These are phyloP conservation scores for Aureobasidium sp. DNA, from an alignment of 2,329 filamentous ascomycete genomes.

Conservation along the genomic window DNA sequence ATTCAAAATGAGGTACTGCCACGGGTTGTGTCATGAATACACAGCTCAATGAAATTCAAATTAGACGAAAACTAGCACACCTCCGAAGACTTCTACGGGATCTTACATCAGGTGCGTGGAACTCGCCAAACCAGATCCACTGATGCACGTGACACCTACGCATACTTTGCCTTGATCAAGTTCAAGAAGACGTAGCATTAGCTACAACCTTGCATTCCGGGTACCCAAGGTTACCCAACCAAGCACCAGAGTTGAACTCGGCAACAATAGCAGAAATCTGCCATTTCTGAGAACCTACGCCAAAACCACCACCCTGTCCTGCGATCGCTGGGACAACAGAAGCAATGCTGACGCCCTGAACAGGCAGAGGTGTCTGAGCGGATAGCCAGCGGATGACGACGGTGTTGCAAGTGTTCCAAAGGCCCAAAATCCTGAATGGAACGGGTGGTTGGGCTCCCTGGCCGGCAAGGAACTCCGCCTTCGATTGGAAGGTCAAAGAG, in stretches of 20 bases:
- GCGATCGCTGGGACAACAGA: background rate
- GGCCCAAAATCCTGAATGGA: slow-evolving; percentile 25
- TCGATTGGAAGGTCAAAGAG: slow-evolving; percentile 22
- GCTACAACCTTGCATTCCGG: background rate
- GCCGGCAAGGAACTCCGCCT: slow-evolving; percentile 23
- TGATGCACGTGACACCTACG: too few relatives aligned
- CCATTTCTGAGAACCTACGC: slow-evolving; percentile 18
- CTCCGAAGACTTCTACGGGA: too few relatives aligned
- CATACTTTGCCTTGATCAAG: too few relatives aligned
- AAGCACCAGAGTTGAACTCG: slow-evolving; percentile 30
- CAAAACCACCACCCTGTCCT: slow-evolving; percentile 7
- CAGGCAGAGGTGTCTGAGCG: slow-evolving; percentile 22
- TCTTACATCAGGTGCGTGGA: too few relatives aligned
- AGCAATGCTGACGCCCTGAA: slow-evolving; percentile 19
- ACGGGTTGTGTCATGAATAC: too few relatives aligned
- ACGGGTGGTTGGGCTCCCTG: slow-evolving; percentile 27
- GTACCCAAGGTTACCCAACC: slow-evolving; percentile 20
- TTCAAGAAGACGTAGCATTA: background rate
- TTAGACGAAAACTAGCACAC: too few relatives aligned
- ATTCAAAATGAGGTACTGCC: too few relatives aligned
- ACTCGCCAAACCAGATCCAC: too few relatives aligned
- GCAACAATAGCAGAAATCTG: slow-evolving; percentile 29
- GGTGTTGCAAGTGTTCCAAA: slow-evolving; percentile 25
- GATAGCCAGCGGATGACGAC: slow-evolving; percentile 27
- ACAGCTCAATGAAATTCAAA: too few relatives aligned